Evolutionary conservation across 2,329 filamentous ascomycete genomes (phyloP).

Genomic region (Fusarium pseudograminearum): DNA sequence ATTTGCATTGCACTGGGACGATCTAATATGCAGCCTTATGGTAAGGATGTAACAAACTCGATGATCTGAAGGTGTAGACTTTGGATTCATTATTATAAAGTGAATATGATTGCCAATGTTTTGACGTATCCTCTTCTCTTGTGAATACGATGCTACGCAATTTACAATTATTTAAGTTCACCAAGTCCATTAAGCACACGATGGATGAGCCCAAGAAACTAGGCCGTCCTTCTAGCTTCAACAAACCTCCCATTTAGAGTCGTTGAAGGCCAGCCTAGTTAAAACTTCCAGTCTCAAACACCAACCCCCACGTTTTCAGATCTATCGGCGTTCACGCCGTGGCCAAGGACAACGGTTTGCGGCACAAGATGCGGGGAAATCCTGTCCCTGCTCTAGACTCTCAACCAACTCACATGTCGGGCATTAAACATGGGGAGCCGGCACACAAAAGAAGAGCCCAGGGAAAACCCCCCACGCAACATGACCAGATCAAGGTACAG

Average conservation of each 20-base stretch:
- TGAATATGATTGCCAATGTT: not conserved
- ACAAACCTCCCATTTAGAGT: rapidly evolving
- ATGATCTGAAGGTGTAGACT: rapidly evolving
- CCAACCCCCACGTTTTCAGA: not conserved
- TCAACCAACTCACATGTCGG: not conserved
- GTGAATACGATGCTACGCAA: rapidly evolving
- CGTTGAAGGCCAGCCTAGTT: not conserved
- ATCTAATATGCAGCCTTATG: not conserved
- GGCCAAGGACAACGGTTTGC: not conserved
- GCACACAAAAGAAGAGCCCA: not conserved
- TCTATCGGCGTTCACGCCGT: not conserved
- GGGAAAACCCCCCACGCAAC: conserved; percentile 5
- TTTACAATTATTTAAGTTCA: not conserved
- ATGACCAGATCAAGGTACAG: not conserved
- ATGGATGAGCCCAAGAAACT: too few relatives aligned
- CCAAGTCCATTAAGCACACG: too few relatives aligned
- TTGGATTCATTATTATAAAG: not conserved
- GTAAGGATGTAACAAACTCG: rapidly evolving
- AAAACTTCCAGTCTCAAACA: not conserved
- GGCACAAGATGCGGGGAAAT: not conserved
- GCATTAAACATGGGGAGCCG: not conserved
- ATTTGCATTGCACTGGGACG: not conserved
- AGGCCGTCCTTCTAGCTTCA: too few relatives aligned
- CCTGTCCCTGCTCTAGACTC: not conserved
- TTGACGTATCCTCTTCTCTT: not conserved